Evolutionary conservation across 306 rosid species (phyloP).

Genomic region (Ammopiptanthus mongolicus): DNA sequence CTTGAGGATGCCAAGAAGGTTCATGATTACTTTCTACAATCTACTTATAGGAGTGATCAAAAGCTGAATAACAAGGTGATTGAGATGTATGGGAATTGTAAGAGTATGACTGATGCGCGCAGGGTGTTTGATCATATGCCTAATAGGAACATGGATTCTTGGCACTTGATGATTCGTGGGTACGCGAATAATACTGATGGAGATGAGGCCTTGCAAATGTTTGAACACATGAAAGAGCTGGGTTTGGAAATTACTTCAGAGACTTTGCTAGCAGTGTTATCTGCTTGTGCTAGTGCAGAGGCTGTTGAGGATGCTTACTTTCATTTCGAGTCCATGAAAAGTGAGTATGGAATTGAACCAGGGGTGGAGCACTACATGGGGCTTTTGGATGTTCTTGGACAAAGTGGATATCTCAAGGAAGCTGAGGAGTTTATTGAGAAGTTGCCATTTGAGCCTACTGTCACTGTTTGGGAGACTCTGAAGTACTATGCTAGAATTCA

Average conservation of each 20-base stretch:
- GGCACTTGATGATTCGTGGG: slow-evolving; percentile 72
- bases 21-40: slow-evolving; percentile 77
- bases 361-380: slow-evolving; percentile 65
- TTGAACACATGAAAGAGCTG: slow-evolving; percentile 71
- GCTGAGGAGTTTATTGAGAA: slow-evolving; percentile 57
- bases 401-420: slow-evolving; percentile 70
- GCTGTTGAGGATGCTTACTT: slow-evolving; percentile 79
- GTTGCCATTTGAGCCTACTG: slow-evolving; percentile 59
- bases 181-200: slow-evolving; percentile 71
- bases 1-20: slow-evolving; percentile 72
- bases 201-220: slow-evolving; percentile 78
- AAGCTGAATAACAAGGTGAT: slow-evolving; percentile 58
- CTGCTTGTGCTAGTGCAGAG: slow-evolving; percentile 81
- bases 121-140: slow-evolving; percentile 91
- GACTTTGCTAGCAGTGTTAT: slow-evolving; percentile 63
- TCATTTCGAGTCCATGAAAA: slow-evolving; percentile 64
- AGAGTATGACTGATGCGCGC: slow-evolving; percentile 71
- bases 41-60: slow-evolving; percentile 56
- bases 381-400: slow-evolving; percentile 72
- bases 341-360: slow-evolving; percentile 55
- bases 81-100: slow-evolving; percentile 74
- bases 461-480: slow-evolving; percentile 55
- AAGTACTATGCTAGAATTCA: slow-evolving; percentile 65
- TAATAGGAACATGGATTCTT: slow-evolving; percentile 58
- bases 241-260: slow-evolving; percentile 56